Percentiles rank a stretch among this genome's conserved stretches.
Evolutionary conservation across 2,329 filamentous ascomycete genomes (phyloP).

Genomic region (Monilinia fructicola): DNA sequence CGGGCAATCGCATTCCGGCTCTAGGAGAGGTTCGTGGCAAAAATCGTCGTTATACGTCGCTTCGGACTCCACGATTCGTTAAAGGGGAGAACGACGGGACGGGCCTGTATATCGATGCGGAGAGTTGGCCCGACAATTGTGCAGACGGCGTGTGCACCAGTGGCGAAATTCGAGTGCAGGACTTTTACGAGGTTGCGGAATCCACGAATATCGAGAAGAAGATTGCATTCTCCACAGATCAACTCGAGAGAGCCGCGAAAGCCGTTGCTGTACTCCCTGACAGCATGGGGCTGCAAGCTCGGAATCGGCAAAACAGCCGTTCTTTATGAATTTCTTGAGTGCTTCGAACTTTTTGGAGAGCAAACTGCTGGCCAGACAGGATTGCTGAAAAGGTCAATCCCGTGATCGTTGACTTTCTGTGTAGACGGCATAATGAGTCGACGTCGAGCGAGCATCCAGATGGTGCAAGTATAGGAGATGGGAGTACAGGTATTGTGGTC

Average conservation of each 20-base stretch:
- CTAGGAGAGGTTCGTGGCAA: constrained; percentile 78
- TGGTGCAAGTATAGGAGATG: constrained; percentile 57
- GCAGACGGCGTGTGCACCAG: constrained; percentile 68
- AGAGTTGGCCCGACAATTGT: constrained; percentile 84
- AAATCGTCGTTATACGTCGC: constrained; percentile 79
- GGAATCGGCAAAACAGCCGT: constrained; percentile 48
- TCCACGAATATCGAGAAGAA: constrained; percentile 77
- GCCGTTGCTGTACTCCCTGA: constrained; percentile 49
- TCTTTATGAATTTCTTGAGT: constrained; percentile 88
- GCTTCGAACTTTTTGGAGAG: constrained; percentile 94
- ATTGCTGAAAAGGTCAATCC: constrained; percentile 89
- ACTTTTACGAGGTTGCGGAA: constrained; percentile 87
- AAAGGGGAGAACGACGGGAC: constrained; percentile 49
- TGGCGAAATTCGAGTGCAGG: constrained; percentile 81
- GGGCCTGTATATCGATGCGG: constrained; percentile 61
- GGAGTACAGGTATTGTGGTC: constrained; percentile 81
- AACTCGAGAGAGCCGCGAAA: constrained; percentile 70
- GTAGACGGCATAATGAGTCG: constrained; percentile 52
- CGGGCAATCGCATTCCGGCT: constrained; percentile 70
- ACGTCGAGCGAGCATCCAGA: constrained; percentile 27
- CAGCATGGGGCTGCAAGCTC: constrained; percentile 36
- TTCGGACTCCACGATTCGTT: constrained; percentile 65
- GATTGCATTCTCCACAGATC: constrained; percentile 68
- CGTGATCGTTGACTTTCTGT: constrained; percentile 63
- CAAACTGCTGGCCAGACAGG: constrained; percentile 87